Conservation (phyloP, 345 rosid genomes). For the Barbarea vulgaris region DNA sequence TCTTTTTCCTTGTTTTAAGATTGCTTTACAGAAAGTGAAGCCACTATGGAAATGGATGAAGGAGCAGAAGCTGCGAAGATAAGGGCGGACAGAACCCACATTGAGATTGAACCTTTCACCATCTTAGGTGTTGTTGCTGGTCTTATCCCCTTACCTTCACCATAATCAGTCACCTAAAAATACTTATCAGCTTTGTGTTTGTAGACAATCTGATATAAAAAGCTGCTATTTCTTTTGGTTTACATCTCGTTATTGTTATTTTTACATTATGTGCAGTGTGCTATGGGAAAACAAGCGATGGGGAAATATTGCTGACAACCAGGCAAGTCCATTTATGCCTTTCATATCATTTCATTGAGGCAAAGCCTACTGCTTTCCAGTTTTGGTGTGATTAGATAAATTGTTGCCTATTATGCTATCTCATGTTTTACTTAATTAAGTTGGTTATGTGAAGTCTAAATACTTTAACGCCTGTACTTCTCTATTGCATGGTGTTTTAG, state of each 20-base stretch:
- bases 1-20: conserved; percentile 51
- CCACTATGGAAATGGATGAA: conserved; percentile 37
- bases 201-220: conserved; percentile 23
- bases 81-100: conserved; percentile 69
- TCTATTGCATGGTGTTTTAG: background rate
- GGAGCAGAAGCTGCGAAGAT: background rate
- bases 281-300: conserved; percentile 99
- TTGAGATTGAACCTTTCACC: conserved; percentile 96
- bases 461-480: background rate
- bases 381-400: conserved; percentile 7
- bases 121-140: conserved; percentile 97
- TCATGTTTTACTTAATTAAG: conserved; percentile 8
- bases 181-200: conserved; percentile 76
- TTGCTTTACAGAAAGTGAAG: conserved; percentile 88
- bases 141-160: conserved; percentile 92
- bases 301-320: conserved; percentile 96
- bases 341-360: conserved; percentile 1
- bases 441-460: conserved; percentile 13
- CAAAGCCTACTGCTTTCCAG: background rate
- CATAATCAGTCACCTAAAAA: conserved; percentile 99
- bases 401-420: conserved; percentile 9
- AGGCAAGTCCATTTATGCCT: conserved; percentile 54
- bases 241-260: conserved; percentile 11
- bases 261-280: conserved; percentile 59
- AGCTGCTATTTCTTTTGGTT: conserved; percentile 16